Conservation (phyloP, 306 rosid genomes). For the Sindora glabra region DNA sequence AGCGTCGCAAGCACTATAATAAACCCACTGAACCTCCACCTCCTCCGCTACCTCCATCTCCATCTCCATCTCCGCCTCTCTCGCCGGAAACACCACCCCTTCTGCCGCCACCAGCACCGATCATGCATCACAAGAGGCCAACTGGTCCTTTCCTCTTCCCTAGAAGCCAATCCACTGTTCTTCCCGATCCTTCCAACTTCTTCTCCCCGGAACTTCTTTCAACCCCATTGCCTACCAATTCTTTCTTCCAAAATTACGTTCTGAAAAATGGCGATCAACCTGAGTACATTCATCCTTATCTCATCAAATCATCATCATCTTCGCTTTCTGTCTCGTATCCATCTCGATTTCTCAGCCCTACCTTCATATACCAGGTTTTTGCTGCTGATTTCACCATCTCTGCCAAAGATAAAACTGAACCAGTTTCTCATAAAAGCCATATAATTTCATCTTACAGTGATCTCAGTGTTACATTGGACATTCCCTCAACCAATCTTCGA, state of each 20-base stretch:
- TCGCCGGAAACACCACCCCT: neutral
- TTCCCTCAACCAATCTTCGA: slow-evolving; percentile 54
- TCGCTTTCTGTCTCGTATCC: slow-evolving; percentile 62
- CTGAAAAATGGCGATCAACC: slow-evolving; percentile 64
- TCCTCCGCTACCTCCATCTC: too few species aligned
- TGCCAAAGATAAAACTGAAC: slow-evolving; percentile 6
- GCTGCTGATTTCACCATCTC: slow-evolving; percentile 62
- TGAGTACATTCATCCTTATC: slow-evolving; percentile 80
- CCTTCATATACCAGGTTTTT: slow-evolving; percentile 54
- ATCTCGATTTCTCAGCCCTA: slow-evolving; percentile 34
- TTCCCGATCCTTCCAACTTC: slow-evolving; percentile 69
- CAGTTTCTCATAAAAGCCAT: slow-evolving; percentile 24
- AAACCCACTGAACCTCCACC: too few species aligned
- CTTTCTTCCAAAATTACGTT: slow-evolving; percentile 74
- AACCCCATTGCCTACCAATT: slow-evolving; percentile 70
- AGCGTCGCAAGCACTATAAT: too few species aligned
- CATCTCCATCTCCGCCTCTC: neutral
- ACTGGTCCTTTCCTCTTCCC: slow-evolving; percentile 55
- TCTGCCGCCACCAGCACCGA: neutral
- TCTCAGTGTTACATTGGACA: slow-evolving; percentile 66
- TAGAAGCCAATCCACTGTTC: slow-evolving; percentile 42
- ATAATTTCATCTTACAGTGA: slow-evolving; percentile 53
- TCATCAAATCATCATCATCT: slow-evolving; percentile 45
- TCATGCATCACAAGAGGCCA: neutral
- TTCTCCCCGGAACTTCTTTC: slow-evolving; percentile 55